Evolutionary conservation across 176 grass and related monocot species (phyloP).

Genomic region (Avena sativa): DNA sequence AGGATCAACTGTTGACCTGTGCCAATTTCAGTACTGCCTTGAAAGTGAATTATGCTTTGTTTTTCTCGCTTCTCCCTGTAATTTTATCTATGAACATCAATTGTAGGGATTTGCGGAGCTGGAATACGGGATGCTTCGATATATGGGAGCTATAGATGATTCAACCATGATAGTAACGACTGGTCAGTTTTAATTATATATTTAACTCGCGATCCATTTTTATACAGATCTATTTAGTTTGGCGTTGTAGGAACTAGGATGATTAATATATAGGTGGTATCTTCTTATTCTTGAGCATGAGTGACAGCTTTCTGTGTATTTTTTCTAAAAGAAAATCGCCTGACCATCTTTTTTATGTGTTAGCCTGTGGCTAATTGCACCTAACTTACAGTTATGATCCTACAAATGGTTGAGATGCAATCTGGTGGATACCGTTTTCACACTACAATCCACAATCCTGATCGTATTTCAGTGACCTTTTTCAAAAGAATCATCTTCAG

Average conservation of each 20-base stretch:
- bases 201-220: not conserved
- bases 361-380: conserved; percentile 27
- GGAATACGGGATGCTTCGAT: conserved; percentile 95
- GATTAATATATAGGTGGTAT: conserved; percentile 29
- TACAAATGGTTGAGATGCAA: not conserved
- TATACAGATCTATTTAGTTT: conserved; percentile 17
- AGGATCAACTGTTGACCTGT: not conserved
- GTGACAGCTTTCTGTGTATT: not conserved
- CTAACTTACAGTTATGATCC: not conserved
- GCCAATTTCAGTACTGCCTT: not conserved
- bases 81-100: not conserved
- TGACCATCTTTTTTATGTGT: not conserved
- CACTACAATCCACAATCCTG: not conserved
- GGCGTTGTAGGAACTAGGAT: conserved; percentile 3
- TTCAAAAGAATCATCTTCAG: not conserved
- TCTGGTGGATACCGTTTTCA: not conserved
- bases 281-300: not conserved
- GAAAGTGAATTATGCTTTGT: not conserved
- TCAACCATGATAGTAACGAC: conserved; percentile 88
- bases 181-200: conserved; percentile 57
- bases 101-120: conserved; percentile 90
- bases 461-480: not conserved
- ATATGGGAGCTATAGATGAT: conserved; percentile 94
- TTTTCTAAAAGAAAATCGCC: not conserved
- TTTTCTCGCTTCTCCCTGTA: not conserved